A percentile compares a stretch with the other conserved stretches of the same genome.
These are phyloP conservation scores for Arabidopsis thaliana DNA, from an alignment of 345 rosid species.

Conservation along the genomic window TAIR10.1 NC_003070.9:27958501-27959000, in stretches of 20 bases:
- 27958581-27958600: conserved; percentile 56
- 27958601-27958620: conserved; percentile 79
- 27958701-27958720: conserved; percentile 60
- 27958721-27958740: conserved; percentile 52
- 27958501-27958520: conserved; percentile 39
- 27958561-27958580: conserved; percentile 37
- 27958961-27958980: conserved; percentile 49
- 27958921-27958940: conserved; percentile 33
- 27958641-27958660: conserved; percentile 57
- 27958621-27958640: conserved; percentile 72
- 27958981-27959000: conserved; percentile 41
- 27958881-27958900: conserved; percentile 52
- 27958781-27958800: conserved; percentile 79
- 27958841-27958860: conserved; percentile 69
- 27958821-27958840: conserved; percentile 76
- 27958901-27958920: conserved; percentile 40
- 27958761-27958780: conserved; percentile 67
- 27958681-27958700: conserved; percentile 77
- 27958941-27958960: conserved; percentile 34
- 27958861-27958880: conserved; percentile 48
- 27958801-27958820: conserved; percentile 73
- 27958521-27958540: conserved; percentile 38
- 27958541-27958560: conserved; percentile 30
- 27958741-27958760: conserved; percentile 64
- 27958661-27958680: conserved; percentile 59